Conservation (phyloP, 495 filamentous ascomycete species). For the Xylaria cubensis region DNA sequence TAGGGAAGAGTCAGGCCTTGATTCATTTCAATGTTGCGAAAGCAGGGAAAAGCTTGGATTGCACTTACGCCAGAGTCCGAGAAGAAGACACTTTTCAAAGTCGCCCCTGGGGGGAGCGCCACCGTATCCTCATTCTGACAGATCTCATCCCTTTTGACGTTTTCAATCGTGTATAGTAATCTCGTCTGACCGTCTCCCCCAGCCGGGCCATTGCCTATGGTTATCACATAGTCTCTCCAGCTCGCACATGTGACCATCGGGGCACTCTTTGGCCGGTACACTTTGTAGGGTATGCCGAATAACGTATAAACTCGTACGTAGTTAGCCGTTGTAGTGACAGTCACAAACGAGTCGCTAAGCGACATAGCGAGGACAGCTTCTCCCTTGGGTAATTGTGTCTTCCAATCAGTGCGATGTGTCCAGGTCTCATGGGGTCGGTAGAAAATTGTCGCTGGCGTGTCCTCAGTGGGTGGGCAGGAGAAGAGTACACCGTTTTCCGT, state of each 20-base stretch:
- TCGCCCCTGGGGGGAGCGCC: constrained; percentile 74
- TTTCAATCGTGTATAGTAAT: constrained; percentile 87
- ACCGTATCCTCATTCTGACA: constrained; percentile 92
- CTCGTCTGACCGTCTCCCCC: constrained; percentile 74
- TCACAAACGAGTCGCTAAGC: constrained; percentile 88
- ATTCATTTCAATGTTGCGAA: not conserved
- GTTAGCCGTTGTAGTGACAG: constrained; percentile 80
- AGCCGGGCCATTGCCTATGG: constrained; percentile 89
- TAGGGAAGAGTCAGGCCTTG: constrained; percentile 42
- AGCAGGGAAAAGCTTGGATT: not conserved
- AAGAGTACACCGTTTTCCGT: constrained; percentile 87
- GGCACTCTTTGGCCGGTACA: constrained; percentile 88
- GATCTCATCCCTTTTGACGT: constrained; percentile 90
- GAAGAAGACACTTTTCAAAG: constrained; percentile 85
- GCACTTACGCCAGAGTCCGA: constrained; percentile 78
- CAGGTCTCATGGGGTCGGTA: constrained; percentile 97
- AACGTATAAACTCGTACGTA: constrained; percentile 94
- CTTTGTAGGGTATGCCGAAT: constrained; percentile 84
- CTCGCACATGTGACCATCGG: constrained; percentile 91
- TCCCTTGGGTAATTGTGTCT: constrained; percentile 78
- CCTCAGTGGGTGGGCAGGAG: constrained; percentile 74
- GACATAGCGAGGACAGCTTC: constrained; percentile 86
- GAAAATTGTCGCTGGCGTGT: constrained; percentile 81
- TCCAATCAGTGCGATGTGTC: constrained; percentile 91
- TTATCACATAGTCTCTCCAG: constrained; percentile 93